These are phyloP conservation scores for Monascus purpureus DNA, from an alignment of 495 filamentous ascomycete genomes.

Conservation along the genomic window DNA sequence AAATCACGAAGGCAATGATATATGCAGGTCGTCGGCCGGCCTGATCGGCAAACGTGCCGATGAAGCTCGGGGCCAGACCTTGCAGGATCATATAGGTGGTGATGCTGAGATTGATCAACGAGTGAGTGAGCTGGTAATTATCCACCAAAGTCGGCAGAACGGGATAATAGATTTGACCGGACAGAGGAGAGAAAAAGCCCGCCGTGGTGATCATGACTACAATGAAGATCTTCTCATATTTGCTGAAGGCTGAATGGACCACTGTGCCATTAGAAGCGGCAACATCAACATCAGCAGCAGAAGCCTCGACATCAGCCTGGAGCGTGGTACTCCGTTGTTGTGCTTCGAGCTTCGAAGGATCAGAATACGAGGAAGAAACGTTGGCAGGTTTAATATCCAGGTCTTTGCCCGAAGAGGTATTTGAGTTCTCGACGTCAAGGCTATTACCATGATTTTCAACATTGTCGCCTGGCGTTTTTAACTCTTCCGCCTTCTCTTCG, in stretches of 20 bases:
- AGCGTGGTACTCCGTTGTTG: conserved; percentile 1
- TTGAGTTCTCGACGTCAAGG: too few relatives aligned
- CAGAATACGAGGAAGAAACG: too few relatives aligned
- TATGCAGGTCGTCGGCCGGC: conserved; percentile 46
- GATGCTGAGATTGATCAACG: conserved; percentile 52
- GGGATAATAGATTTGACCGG: conserved; percentile 61
- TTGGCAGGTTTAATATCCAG: too few relatives aligned
- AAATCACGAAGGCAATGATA: conserved; percentile 42
- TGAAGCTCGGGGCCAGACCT: conserved; percentile 42
- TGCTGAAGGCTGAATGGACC: conserved; percentile 39
- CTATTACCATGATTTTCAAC: neutral
- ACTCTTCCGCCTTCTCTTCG: too few relatives aligned
- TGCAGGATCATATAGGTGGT: conserved; percentile 54
- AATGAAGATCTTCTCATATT: conserved; percentile 42
- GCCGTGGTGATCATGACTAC: conserved; percentile 41
- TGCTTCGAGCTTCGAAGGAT: too few relatives aligned
- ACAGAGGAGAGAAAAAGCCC: conserved; percentile 42
- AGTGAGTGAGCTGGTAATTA: conserved; percentile 42
- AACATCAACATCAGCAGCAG: too few relatives aligned
- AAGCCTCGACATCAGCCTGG: too few relatives aligned
- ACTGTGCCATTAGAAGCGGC: neutral
- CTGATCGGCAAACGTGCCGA: conserved; percentile 46
- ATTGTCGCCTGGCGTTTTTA: neutral
- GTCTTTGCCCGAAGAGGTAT: too few relatives aligned
- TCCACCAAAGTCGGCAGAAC: conserved; percentile 42